These are phyloP conservation scores for Globisporangium acanthophoron DNA, from an alignment of 352 stramenopile genomes.

Conservation along the genomic window DNA sequence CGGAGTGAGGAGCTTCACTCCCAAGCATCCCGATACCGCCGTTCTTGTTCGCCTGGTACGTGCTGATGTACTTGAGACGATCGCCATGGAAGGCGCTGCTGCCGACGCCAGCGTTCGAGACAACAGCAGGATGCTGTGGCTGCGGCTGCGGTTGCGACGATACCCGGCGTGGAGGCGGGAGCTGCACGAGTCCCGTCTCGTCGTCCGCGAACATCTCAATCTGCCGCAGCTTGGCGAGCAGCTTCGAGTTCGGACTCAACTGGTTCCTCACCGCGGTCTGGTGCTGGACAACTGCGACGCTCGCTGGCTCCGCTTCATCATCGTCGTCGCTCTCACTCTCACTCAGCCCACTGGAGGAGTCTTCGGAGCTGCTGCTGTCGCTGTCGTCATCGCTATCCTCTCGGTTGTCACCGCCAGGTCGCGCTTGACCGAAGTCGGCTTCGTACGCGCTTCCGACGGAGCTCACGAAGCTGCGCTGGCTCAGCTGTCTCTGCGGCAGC, in stretches of 20 bases:
- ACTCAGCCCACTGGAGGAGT: constrained; percentile 7
- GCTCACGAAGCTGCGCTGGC: constrained; percentile 5
- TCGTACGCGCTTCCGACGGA: constrained; percentile 8
- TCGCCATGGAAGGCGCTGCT: constrained; percentile 42
- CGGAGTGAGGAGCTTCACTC: not conserved
- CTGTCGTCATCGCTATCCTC: constrained; percentile 11
- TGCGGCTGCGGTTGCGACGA: constrained; percentile 17
- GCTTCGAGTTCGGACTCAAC: constrained; percentile 4
- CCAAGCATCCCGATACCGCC: constrained; percentile 2
- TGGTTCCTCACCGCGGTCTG: not conserved
- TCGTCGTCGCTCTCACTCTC: constrained; percentile 7
- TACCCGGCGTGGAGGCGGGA: constrained; percentile 10
- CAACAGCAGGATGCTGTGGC: not conserved
- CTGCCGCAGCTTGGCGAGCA: constrained; percentile 11
- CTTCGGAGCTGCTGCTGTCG: constrained; percentile 16
- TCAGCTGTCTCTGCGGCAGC: not conserved
- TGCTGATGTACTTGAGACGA: constrained; percentile 65
- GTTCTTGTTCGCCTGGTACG: constrained; percentile 29
- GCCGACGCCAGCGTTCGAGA: not conserved
- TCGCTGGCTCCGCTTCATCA: not conserved
- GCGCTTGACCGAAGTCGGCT: not conserved
- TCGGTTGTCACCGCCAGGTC: not conserved
- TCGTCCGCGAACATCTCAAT: constrained; percentile 27
- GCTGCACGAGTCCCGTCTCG: constrained; percentile 32
- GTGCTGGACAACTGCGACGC: not conserved